These are phyloP conservation scores for Nicotiana benthamiana DNA, from an alignment of 257 asterid species.

Conservation along the genomic window DNA sequence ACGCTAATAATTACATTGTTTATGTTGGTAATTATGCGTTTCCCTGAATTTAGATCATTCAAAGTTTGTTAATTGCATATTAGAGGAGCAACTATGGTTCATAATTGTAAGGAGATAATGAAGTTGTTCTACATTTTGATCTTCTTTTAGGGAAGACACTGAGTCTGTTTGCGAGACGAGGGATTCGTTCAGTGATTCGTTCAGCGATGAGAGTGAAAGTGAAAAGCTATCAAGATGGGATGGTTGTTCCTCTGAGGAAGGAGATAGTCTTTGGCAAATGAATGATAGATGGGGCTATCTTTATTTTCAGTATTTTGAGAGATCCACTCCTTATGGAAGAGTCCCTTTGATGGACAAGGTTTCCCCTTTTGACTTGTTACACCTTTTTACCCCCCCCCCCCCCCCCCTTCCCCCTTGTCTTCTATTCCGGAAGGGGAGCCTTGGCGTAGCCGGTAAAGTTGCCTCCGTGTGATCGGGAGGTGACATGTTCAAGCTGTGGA, in stretches of 20 bases:
- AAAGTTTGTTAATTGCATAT: neutral
- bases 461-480: too few species aligned
- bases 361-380: neutral
- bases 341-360: constrained; percentile 60
- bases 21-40: neutral
- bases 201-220: constrained; percentile 48
- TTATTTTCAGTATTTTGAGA: constrained; percentile 39
- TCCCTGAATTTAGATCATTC: neutral
- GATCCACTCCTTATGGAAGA: constrained; percentile 45
- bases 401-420: too few species aligned
- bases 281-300: constrained; percentile 40
- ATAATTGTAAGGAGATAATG: neutral
- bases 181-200: constrained; percentile 47
- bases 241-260: constrained; percentile 55
- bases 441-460: too few species aligned
- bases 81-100: neutral
- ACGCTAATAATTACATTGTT: neutral
- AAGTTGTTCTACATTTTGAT: neutral
- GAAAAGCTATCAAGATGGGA: constrained; percentile 53
- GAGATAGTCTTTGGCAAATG: constrained; percentile 25
- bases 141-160: constrained; percentile 31
- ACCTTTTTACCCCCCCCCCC: neutral
- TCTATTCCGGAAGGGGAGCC: too few species aligned
- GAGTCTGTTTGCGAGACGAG: constrained; percentile 38
- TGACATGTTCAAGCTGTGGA: too few species aligned